Base-by-base conservation (phyloP, 306 rosid species). In the Trifolium subterraneum region DNA sequence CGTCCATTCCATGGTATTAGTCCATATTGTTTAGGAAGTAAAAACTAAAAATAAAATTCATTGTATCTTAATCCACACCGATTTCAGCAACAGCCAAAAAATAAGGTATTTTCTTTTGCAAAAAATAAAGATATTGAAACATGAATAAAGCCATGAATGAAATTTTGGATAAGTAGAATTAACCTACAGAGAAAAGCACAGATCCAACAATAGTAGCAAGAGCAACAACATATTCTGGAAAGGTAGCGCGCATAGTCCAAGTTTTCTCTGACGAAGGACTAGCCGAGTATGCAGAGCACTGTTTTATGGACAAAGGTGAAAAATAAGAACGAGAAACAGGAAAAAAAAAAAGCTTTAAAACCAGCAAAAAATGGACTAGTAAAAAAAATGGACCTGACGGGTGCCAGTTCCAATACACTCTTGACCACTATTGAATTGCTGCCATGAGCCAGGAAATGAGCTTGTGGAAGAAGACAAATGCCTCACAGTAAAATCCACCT, bases 171-270 rank as follows among this genome's bases (percentile, higher is more conserved):
- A 73, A 62, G 29, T 66, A 68, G 45, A 25, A 66, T 23, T 36
- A 66, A 20, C 98, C 88, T 90, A 94, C 98, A 59, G 98, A 74
- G 15, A 94, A 94, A 71, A 94, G 97, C 66, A 92, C 96, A 7
- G 98, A 94, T 83, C 98, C 98, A 68, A 88, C 95, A 50, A 94
- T 94, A 72, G 98, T 94, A 73, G 97, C 88, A 70, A 94, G 97
- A 55, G 98, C 98, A 72, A 94, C 98, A 31, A 92, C 95, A 79
- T 94, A 94, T 94, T 94, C 98, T 5, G 98, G 98, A 73, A 94
- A 94, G 75, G 97, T 87, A 8, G 98, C 19, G 16, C 96, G 95
- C 98, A 90, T 90, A 67, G 97, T 91, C 98, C 97, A 94, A 27
- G 97, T 94, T 81, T 88, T 91, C 95, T 94, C 95, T 9, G 97